Conservation (phyloP, 805 yeast genomes). For the Cyberlindnera mrakii region DNA sequence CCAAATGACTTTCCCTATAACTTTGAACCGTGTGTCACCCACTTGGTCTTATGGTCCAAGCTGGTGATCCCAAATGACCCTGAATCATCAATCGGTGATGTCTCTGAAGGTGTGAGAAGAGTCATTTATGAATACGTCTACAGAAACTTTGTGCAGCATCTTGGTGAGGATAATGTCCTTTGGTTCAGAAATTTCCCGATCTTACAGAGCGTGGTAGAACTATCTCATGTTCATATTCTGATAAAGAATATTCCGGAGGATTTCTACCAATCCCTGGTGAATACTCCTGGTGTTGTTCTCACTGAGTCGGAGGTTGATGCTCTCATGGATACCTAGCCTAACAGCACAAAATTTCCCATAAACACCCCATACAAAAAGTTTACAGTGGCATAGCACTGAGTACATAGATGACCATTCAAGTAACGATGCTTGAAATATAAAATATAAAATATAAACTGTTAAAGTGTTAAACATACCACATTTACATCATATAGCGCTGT, state of each 20-base stretch:
- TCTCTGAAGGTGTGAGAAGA: slow-evolving; percentile 30
- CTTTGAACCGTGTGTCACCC: slow-evolving; percentile 44
- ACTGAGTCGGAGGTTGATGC: slow-evolving; percentile 2
- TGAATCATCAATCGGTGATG: slow-evolving; percentile 43
- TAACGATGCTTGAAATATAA: too few relatives aligned
- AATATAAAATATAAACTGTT: too few relatives aligned
- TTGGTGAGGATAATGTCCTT: slow-evolving; percentile 24
- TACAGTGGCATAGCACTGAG: too few relatives aligned
- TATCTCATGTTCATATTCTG: slow-evolving; percentile 69
- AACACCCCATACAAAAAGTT: too few relatives aligned
- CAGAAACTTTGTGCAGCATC: slow-evolving; percentile 31
- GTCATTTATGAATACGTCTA: slow-evolving; percentile 45
- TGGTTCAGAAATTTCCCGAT: slow-evolving; percentile 75
- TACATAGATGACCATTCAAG: too few relatives aligned
- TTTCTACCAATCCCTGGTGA: slow-evolving; percentile 2
- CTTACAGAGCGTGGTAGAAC: slow-evolving; percentile 58
- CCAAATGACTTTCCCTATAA: slow-evolving; percentile 64
- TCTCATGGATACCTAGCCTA: background rate
- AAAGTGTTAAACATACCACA: too few relatives aligned
- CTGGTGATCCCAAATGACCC: slow-evolving; percentile 36
- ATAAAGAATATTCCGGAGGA: slow-evolving; percentile 25
- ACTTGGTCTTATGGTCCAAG: slow-evolving; percentile 66
- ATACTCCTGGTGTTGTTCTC: slow-evolving; percentile 9
- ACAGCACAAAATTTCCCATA: background rate
- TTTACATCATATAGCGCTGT: too few relatives aligned